phyloP scores from a whole-genome alignment of 768 basidiomycete genomes.

The Collybiopsis confluens region DNA sequence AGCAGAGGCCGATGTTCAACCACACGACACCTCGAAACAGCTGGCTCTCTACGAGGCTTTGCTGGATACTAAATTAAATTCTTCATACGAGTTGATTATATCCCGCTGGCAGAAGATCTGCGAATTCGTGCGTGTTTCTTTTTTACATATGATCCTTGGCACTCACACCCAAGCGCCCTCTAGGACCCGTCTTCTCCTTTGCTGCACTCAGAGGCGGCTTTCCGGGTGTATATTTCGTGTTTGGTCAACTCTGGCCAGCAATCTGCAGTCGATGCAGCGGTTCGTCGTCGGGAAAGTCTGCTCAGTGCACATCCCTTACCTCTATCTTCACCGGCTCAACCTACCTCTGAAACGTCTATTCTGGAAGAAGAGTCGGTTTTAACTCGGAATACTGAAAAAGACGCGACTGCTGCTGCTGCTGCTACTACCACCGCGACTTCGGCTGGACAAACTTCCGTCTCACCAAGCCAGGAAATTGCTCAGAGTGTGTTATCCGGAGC shows the following conservation, averaged over 20 bases:
- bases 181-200: constrained; percentile 70
- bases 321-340: constrained; percentile 10
- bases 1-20: constrained; percentile 71
- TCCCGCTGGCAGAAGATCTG: constrained; percentile 80
- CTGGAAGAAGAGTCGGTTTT: constrained; percentile 14
- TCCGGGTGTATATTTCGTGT: constrained; percentile 70
- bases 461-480: constrained; percentile 32
- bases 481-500: constrained; percentile 39
- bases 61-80: constrained; percentile 55
- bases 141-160: neutral
- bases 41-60: constrained; percentile 67
- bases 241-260: constrained; percentile 57
- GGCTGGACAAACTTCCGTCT: constrained; percentile 27
- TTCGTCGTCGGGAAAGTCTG: constrained; percentile 64
- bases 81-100: constrained; percentile 69
- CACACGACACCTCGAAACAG: constrained; percentile 67
- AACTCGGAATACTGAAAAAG: constrained; percentile 9
- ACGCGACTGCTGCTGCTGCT: constrained; percentile 4
- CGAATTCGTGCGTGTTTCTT: constrained; percentile 63
- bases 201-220: constrained; percentile 65
- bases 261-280: constrained; percentile 57
- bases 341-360: constrained; percentile 14
- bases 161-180: constrained; percentile 9
- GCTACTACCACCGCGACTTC: too few species aligned
- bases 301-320: constrained; percentile 23